These are phyloP conservation scores for Triangularia verruculosa DNA, from an alignment of 2,329 filamentous ascomycete genomes.

Conservation along the genomic window DNA sequence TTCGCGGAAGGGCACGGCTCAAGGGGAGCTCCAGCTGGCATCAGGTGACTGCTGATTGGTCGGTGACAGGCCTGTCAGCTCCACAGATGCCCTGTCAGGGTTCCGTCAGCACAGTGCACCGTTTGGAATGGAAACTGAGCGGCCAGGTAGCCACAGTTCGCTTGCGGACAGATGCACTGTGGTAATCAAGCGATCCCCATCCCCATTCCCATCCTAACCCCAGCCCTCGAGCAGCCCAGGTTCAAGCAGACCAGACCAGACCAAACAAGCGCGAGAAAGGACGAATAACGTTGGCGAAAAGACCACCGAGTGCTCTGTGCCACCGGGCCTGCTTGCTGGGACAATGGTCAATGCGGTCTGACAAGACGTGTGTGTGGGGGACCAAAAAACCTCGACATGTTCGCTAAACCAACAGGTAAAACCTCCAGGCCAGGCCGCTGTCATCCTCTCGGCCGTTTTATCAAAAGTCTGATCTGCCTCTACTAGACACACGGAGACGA, in stretches of 20 bases:
- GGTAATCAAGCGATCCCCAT: slow-evolving; percentile 1
- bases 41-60: slow-evolving; percentile 5
- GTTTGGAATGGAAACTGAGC: slow-evolving; percentile 4
- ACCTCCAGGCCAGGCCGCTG: background rate
- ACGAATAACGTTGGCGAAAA: slow-evolving; percentile 7
- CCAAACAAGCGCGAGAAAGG: background rate
- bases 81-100: slow-evolving; percentile 5
- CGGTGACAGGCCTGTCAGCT: background rate
- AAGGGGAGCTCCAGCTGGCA: slow-evolving; percentile 4
- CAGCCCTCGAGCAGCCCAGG: background rate
- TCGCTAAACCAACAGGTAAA: background rate
- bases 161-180: slow-evolving; percentile 4
- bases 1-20: slow-evolving; percentile 9
- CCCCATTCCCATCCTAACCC: background rate
- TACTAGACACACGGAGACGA: background rate
- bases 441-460: background rate
- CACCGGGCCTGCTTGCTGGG: background rate
- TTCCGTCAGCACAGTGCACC: slow-evolving; percentile 11
- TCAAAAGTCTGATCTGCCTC: background rate
- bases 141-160: slow-evolving; percentile 9
- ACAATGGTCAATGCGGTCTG: background rate
- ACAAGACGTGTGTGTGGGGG: background rate
- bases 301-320: slow-evolving; percentile 9
- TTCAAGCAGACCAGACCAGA: background rate
- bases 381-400: background rate